Conservation (phyloP, 306 rosid genomes). For the Pterocarpus santalinus region DNA sequence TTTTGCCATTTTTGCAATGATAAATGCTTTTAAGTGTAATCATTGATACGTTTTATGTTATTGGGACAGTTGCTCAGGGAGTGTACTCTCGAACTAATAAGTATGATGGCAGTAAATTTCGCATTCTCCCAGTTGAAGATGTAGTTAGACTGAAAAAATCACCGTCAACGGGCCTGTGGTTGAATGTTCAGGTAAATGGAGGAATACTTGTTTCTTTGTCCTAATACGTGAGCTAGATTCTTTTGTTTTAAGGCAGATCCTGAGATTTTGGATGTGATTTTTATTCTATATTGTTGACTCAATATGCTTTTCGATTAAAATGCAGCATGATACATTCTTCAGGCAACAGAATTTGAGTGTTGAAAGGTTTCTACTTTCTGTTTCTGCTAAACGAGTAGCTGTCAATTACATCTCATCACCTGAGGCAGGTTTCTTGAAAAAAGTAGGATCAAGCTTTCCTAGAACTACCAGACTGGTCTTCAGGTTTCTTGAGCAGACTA, state of each 20-base stretch:
- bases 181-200: conserved; percentile 82
- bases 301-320: conserved; percentile 24
- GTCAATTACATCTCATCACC: conserved; percentile 79
- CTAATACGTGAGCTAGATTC: neutral
- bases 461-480: conserved; percentile 62
- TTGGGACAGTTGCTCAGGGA: conserved; percentile 73
- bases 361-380: conserved; percentile 58
- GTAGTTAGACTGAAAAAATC: conserved; percentile 54
- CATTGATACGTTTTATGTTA: conserved; percentile 46
- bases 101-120: conserved; percentile 64
- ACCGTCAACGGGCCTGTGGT: conserved; percentile 70
- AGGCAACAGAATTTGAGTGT: conserved; percentile 73
- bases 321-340: conserved; percentile 84
- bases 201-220: conserved; percentile 2
- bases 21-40: conserved; percentile 9
- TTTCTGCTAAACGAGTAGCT: conserved; percentile 46
- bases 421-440: conserved; percentile 68
- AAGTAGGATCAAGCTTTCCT: conserved; percentile 52
- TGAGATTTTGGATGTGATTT: conserved; percentile 13
- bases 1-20: neutral
- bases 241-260: conserved; percentile 20
- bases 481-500: conserved; percentile 58
- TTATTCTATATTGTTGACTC: conserved; percentile 33
- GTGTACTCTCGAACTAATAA: conserved; percentile 61
- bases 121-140: conserved; percentile 59